phyloP scores from a whole-genome alignment of 768 basidiomycete genomes.

The Kwoniella sp. region DNA sequence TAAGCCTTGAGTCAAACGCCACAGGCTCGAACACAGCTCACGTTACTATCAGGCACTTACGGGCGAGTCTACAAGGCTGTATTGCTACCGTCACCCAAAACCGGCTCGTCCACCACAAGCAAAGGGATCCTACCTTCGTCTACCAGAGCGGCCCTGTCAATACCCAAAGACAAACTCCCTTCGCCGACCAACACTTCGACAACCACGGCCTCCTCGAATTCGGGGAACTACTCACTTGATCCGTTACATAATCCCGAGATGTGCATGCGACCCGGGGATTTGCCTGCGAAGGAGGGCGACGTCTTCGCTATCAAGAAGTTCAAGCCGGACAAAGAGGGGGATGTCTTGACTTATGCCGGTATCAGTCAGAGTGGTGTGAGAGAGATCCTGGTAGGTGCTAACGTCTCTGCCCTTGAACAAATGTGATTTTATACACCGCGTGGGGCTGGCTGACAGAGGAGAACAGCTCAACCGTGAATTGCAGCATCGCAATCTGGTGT shows the following conservation, averaged over 20 bases:
- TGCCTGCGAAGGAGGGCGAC: conserved; percentile 62
- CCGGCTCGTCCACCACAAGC: conserved; percentile 4
- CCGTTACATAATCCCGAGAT: conserved; percentile 47
- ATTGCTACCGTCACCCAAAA: conserved; percentile 41
- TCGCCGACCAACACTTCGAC: conserved; percentile 14
- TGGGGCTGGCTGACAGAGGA: not conserved
- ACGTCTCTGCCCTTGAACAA: not conserved
- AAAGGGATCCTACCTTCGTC: conserved; percentile 25
- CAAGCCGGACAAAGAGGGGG: conserved; percentile 99
- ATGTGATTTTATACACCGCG: too few relatives aligned
- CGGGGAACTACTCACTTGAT: conserved; percentile 19
- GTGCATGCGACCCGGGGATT: conserved; percentile 66
- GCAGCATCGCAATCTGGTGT: conserved; percentile 74
- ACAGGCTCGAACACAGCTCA: too few relatives aligned
- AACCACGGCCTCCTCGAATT: conserved; percentile 21
- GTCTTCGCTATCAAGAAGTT: conserved; percentile 99
- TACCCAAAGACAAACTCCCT: conserved; percentile 25
- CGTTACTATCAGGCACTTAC: conserved; percentile 64
- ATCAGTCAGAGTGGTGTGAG: conserved; percentile 97
- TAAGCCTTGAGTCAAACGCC: too few relatives aligned
- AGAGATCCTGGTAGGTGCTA: conserved; percentile 80
- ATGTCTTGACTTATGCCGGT: conserved; percentile 91
- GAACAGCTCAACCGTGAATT: conserved; percentile 38
- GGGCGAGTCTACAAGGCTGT: conserved; percentile 96
- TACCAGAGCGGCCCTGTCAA: conserved; percentile 34